These are phyloP conservation scores for Phylloporus sp. DNA, from an alignment of 768 basidiomycete species.

Conservation along the genomic window DNA sequence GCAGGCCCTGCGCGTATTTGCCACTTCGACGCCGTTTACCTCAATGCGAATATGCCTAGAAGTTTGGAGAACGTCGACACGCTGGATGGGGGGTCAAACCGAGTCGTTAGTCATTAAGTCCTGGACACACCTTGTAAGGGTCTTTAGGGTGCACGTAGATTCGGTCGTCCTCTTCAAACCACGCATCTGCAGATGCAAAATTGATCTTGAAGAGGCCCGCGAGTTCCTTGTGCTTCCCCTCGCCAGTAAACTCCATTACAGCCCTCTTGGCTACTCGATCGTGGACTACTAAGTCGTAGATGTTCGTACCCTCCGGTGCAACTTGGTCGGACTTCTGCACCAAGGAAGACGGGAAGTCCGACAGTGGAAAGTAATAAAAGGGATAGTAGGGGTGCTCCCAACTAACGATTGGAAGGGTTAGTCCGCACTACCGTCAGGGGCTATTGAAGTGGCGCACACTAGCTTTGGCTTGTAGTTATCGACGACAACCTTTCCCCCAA, in stretches of 20 bases:
- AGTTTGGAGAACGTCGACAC: constrained; percentile 57
- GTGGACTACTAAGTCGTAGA: constrained; percentile 48
- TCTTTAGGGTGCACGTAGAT: constrained; percentile 62
- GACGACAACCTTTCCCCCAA: constrained; percentile 47
- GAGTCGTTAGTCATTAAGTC: background rate
- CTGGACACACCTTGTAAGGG: constrained; percentile 56
- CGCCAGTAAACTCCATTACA: constrained; percentile 30
- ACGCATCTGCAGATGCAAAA: constrained; percentile 52
- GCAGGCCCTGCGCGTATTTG: constrained; percentile 50
- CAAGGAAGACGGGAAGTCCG: constrained; percentile 43
- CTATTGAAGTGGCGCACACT: constrained; percentile 47
- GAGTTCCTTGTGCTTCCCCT: constrained; percentile 34
- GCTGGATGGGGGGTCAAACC: constrained; percentile 33
- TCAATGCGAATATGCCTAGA: constrained; percentile 60
- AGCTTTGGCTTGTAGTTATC: constrained; percentile 56
- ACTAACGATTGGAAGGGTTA: constrained; percentile 27
- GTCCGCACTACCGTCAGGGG: background rate
- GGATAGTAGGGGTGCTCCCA: constrained; percentile 58
- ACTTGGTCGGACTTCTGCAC: constrained; percentile 32
- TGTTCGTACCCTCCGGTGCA: constrained; percentile 27
- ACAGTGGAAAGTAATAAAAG: constrained; percentile 47
- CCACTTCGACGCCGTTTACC: constrained; percentile 58
- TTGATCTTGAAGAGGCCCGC: constrained; percentile 46
- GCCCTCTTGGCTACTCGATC: constrained; percentile 37
- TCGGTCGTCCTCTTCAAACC: constrained; percentile 69